A percentile compares a stretch with the other conserved stretches of the same genome.
Evolutionary conservation across 306 rosid genomes (phyloP).

Genomic region (Acacia confusa): DNA sequence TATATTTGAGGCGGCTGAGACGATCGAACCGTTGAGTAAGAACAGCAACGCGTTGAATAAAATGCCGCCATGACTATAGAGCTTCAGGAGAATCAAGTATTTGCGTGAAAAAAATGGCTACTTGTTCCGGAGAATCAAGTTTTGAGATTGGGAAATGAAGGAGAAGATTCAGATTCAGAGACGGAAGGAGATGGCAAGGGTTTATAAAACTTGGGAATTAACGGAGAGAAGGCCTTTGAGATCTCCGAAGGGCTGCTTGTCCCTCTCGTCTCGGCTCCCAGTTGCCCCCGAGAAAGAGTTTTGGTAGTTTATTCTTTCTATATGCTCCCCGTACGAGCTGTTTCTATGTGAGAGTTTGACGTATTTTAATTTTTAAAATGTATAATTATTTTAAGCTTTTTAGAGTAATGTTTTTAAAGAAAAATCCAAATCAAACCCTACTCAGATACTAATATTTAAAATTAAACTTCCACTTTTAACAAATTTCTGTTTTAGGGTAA

Average conservation of each 20-base stretch:
- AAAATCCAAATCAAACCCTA: too few relatives aligned
- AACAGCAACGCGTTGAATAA: slow-evolving; percentile 51
- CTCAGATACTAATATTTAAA: too few relatives aligned
- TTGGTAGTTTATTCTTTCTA: neutral
- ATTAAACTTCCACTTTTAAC: too few relatives aligned
- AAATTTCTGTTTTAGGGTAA: too few relatives aligned
- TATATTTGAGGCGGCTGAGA: slow-evolving; percentile 22
- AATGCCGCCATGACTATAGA: slow-evolving; percentile 50
- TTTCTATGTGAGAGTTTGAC: too few relatives aligned
- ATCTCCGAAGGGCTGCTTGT: slow-evolving; percentile 76
- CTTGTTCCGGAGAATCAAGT: neutral
- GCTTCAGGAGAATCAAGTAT: neutral
- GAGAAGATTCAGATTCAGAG: neutral
- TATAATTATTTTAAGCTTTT: too few relatives aligned
- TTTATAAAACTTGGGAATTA: slow-evolving; percentile 39
- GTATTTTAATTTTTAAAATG: too few relatives aligned
- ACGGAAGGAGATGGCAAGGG: neutral
- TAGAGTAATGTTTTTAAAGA: too few relatives aligned
- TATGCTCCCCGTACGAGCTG: neutral
- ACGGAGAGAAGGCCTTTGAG: slow-evolving; percentile 71
- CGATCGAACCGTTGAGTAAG: slow-evolving; percentile 31
- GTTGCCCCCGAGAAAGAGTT: neutral
- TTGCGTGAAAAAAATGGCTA: neutral
- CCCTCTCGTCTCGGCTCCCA: slow-evolving; percentile 15
- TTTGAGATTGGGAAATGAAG: neutral